Evolutionary conservation across 2,329 filamentous ascomycete genomes (phyloP), one percentile per base, ranked within the genome.

Genomic region (Fusarium veterinarium): DNA sequence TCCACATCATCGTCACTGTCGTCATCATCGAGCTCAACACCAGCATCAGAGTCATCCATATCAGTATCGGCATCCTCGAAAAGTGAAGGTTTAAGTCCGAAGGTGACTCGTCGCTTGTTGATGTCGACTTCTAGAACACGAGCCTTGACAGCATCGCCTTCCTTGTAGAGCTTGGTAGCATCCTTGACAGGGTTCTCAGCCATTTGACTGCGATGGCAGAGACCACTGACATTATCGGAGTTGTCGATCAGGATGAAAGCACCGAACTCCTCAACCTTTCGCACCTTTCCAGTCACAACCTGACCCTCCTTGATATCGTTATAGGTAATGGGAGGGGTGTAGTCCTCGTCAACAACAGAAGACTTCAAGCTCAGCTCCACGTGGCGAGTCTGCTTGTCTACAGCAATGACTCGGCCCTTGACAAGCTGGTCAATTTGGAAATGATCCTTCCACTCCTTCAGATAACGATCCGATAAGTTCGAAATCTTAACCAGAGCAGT

Each of bases 401-500:
- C 89, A 6, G 90, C 86, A 51, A 93, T 89, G 67, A 99, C 87
- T 72, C 95, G 94, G 57, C 95, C 96, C 81, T 92, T 94, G 60
- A 99, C 94, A 10, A 99, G 87, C 82, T 98, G 95, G 77, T 97
- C 94, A 52, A 95, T 85, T 77, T 96, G 91, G 83, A 95, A 98
- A 48, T 91, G 86, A 40, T 93, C 90, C 84, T 97, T 97, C 96
- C 96, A 99, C 69, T 98, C 94, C 82, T 98, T 98, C 77, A 99
- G 84, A 80, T 91, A 99, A 12, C 90, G 89, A 80, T 99, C 96
- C 0, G 95, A 97, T 19, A 99, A 87, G 80, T 98, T 95, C 14
- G 92, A 90, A 59, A 98, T 92, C 75, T 93, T 92, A 52, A 97
- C 93, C 77, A 95, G 92, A 2, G 91, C 95, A 55, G 93, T 93